These are phyloP conservation scores for Cryptosporidium viatorum DNA, from an alignment of 169 alveolate genomes.

Conservation along the genomic window DNA sequence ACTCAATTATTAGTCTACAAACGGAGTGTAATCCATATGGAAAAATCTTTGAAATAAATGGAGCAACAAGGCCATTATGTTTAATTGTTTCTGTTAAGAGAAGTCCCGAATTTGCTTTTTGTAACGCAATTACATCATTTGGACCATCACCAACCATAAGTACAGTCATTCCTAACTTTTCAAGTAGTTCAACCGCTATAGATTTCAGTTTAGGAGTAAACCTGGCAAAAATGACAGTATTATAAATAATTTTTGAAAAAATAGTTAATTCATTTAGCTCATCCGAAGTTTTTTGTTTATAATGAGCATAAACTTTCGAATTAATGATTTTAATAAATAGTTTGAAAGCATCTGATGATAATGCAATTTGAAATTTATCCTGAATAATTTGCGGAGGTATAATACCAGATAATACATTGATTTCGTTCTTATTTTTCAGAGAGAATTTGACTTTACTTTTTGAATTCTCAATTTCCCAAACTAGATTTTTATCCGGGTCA, in stretches of 20 bases:
- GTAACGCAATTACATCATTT: slow-evolving; percentile 40
- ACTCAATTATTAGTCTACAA: slow-evolving; percentile 23
- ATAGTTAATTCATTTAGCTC: neutral
- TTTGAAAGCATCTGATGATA: slow-evolving; percentile 25
- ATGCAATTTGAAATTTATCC: slow-evolving; percentile 14
- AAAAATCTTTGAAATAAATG: slow-evolving; percentile 13
- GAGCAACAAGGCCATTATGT: slow-evolving; percentile 7
- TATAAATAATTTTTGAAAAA: slow-evolving; percentile 1
- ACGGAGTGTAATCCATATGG: slow-evolving; percentile 25
- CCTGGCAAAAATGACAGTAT: slow-evolving; percentile 31
- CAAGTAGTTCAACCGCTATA: slow-evolving; percentile 4
- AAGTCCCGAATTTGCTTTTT: slow-evolving; percentile 41
- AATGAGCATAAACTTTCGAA: neutral
- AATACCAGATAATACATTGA: neutral
- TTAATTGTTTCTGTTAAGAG: neutral
- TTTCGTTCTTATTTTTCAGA: neutral
- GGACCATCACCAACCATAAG: slow-evolving; percentile 65
- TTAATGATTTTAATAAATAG: slow-evolving; percentile 2
- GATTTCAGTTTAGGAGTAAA: slow-evolving; percentile 66
- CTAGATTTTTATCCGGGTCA: slow-evolving; percentile 8
- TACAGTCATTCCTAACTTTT: slow-evolving; percentile 53
- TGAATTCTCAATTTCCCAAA: slow-evolving; percentile 17
- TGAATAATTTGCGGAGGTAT: slow-evolving; percentile 6
- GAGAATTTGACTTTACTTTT: slow-evolving; percentile 14
- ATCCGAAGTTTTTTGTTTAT: neutral